Conservation (phyloP, 306 rosid genomes). For the Senna tora region DNA sequence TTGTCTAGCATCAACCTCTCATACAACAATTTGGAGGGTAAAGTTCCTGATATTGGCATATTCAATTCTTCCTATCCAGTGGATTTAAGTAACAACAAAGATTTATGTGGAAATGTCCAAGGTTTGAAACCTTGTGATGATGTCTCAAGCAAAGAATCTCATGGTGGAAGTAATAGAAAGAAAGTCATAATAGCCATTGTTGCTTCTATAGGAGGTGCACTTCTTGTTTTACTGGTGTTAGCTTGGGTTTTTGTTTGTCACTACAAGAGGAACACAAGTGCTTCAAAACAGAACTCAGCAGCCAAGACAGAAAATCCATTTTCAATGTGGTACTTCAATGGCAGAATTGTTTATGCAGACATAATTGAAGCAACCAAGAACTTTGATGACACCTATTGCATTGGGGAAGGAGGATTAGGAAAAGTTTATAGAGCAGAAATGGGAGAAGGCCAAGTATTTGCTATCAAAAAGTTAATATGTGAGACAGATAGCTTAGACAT, state of each 20-base stretch:
- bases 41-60: not conserved
- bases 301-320: not conserved
- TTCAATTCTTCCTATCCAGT: slow-evolving; percentile 2
- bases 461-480: slow-evolving; percentile 32
- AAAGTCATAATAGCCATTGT: slow-evolving; percentile 3
- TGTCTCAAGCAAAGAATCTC: no score
- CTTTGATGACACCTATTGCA: slow-evolving; percentile 35
- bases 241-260: not conserved
- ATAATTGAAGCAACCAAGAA: slow-evolving; percentile 31
- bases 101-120: not conserved
- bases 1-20: not conserved
- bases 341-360: slow-evolving; percentile 33
- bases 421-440: not conserved
- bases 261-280: not conserved
- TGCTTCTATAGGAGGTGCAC: not conserved
- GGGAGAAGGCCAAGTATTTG: slow-evolving; percentile 33
- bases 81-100: slow-evolving; percentile 34
- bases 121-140: slow-evolving; percentile 15
- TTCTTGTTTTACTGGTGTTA: not conserved
- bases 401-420: slow-evolving; percentile 40
- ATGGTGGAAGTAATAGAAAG: not conserved
- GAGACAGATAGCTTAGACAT: not conserved
- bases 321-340: slow-evolving; percentile 34
- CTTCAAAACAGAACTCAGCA: not conserved
- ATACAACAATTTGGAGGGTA: not conserved